phyloP scores from a whole-genome alignment of 2,329 filamentous ascomycete genomes.

The Raffaelea albimanens region DNA sequence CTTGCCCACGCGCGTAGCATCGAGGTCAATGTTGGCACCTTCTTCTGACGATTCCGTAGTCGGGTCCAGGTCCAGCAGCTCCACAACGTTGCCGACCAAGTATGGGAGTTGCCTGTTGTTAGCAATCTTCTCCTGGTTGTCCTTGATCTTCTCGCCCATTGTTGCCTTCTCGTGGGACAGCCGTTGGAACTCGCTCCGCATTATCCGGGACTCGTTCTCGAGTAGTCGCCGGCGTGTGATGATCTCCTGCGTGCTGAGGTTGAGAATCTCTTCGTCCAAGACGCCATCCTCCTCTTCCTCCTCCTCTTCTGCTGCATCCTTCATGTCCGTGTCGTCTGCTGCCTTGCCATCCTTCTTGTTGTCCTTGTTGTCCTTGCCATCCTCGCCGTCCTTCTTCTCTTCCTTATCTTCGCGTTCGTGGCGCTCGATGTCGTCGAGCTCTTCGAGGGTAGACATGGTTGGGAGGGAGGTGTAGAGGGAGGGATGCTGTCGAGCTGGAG shows the following conservation, averaged over 20 bases:
- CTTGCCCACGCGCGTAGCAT: constrained; percentile 93
- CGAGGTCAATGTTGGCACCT: constrained; percentile 95
- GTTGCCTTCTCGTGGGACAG: constrained; percentile 89
- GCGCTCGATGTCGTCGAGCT: constrained; percentile 82
- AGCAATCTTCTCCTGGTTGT: constrained; percentile 97
- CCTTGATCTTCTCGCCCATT: constrained; percentile 98
- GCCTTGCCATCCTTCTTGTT: constrained; percentile 19
- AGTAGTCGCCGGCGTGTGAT: constrained; percentile 81
- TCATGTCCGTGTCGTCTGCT: constrained; percentile 74
- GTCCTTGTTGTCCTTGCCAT: constrained; percentile 22
- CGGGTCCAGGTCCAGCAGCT: constrained; percentile 92
- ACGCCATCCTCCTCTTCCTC: constrained; percentile 67
- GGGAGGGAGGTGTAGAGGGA: constrained; percentile 5
- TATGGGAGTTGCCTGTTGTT: constrained; percentile 98
- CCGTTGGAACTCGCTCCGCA: constrained; percentile 94
- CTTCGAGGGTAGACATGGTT: constrained; percentile 81
- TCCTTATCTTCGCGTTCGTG: constrained; percentile 60
- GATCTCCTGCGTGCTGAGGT: constrained; percentile 90
- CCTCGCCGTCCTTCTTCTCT: constrained; percentile 23
- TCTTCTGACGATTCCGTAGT: constrained; percentile 94
- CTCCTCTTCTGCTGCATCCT: constrained; percentile 56
- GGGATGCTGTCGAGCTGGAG: background rate
- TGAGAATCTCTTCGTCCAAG: constrained; percentile 87
- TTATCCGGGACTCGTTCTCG: constrained; percentile 96
- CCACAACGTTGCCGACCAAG: constrained; percentile 95